Conservation (phyloP, 129 eudicot species). For the Helianthus annuus region HanXRQr2.0-SUNRISE NC_035436.2:89903851-89904350, state of each 20-base stretch:
- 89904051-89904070: slow-evolving; percentile 4
- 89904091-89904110: slow-evolving; percentile 5
- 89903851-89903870: slow-evolving; percentile 6
- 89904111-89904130: slow-evolving; percentile 5
- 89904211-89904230: too few species aligned
- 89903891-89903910: not conserved
- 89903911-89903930: slow-evolving; percentile 16
- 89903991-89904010: slow-evolving; percentile 11
- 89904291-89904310: too few species aligned
- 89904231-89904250: too few species aligned
- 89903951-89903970: not conserved
- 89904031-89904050: slow-evolving; percentile 3
- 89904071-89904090: slow-evolving; percentile 26
- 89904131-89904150: not conserved
- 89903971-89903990: not conserved
- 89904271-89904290: too few species aligned
- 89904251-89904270: too few species aligned
- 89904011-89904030: slow-evolving; percentile 12
- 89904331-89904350: too few species aligned
- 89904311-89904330: too few species aligned
- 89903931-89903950: slow-evolving; percentile 4
- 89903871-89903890: not conserved
- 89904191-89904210: too few species aligned
- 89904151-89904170: too few species aligned
- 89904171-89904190: too few species aligned